phyloP scores from a whole-genome alignment of 345 rosid species.

The Reutealis trisperma region DNA sequence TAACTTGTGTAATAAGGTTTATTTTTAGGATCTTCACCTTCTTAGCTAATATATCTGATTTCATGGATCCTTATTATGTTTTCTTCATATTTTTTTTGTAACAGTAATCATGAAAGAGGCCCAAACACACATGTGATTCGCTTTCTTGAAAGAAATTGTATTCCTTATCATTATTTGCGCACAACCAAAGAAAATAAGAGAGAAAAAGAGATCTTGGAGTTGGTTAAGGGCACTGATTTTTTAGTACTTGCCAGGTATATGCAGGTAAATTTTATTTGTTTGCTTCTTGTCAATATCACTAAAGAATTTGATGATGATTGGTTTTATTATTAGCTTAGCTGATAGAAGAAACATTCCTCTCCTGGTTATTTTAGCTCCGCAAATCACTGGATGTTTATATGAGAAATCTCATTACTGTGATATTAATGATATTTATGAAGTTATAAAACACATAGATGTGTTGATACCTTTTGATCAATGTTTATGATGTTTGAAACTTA shows the following conservation, averaged over 20 bases:
- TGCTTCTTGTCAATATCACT: constrained; percentile 2
- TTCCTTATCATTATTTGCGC: constrained; percentile 75
- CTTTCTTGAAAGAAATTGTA: constrained; percentile 81
- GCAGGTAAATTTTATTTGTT: constrained; percentile 68
- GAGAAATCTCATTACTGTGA: not conserved
- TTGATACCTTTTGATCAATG: constrained; percentile 14
- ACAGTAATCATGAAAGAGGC: constrained; percentile 88
- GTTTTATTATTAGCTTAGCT: constrained; percentile 1
- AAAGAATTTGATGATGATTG: not conserved
- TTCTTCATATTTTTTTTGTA: constrained; percentile 17
- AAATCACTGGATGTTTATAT: not conserved
- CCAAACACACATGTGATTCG: constrained; percentile 81
- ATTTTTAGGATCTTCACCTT: not conserved
- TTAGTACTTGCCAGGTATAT: constrained; percentile 95
- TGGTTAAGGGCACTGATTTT: constrained; percentile 85
- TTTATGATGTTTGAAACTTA: not conserved
- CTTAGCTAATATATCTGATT: not conserved
- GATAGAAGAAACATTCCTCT: constrained; percentile 12
- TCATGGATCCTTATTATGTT: constrained; percentile 13
- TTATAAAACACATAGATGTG: not conserved
- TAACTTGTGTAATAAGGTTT: constrained; percentile 89
- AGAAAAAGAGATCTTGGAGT: constrained; percentile 74
- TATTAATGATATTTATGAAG: not conserved
- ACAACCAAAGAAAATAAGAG: constrained; percentile 58
- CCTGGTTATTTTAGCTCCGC: constrained; percentile 10